Base-by-base conservation (phyloP, 345 rosid species). In the Salix suchowensis region DNA sequence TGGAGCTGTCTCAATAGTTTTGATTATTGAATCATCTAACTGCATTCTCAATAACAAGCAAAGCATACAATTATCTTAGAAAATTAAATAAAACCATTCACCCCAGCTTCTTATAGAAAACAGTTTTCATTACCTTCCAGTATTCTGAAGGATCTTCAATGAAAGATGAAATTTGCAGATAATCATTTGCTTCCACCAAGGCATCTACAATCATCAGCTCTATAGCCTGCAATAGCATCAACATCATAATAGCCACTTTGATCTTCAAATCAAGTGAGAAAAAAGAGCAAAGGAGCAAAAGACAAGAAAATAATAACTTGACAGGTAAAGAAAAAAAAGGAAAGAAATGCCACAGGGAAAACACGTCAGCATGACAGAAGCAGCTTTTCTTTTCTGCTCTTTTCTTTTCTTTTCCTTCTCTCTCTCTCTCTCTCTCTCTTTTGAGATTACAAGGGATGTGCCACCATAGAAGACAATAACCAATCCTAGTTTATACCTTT, bases 181-280 rank as follows among this genome's bases (percentile, higher is more conserved):
- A 85, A 80, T 75, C 81, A 76, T 95, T 86, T 76, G 97, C 96
- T 82, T 89, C 85, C 82, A 90, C 81, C 86, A 95, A 76, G 37
- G 97, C 97, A 88, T 95, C 98, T 70, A 87, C 96, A 62, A 91
- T 60, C 98, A 95, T 95, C 75, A 90, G 96, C 86, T 91, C 97
- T 75, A 89, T 81, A 39, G 97, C 98, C 98, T 95, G 89, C 78
- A 85, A 77, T 23, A 32, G 72, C 28, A 42, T 78, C 42, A 61
- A 8, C 1, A 44, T 79, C 42, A 73, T 13, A 70, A 70, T 65
- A 67, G 46, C 40, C 24, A 65, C 30, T 77, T 1, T 54, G 40
- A 40, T 77, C 60, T 74, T 71, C 58, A 72, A 52, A 58, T 19
- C 16, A 36, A 14, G 55, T 19, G 6, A 26, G 13, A 18, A 42